Percentiles rank a stretch among this genome's conserved stretches.
Conservation (phyloP, 2,329 filamentous ascomycete genomes). For the Anthostomella pinea region DNA sequence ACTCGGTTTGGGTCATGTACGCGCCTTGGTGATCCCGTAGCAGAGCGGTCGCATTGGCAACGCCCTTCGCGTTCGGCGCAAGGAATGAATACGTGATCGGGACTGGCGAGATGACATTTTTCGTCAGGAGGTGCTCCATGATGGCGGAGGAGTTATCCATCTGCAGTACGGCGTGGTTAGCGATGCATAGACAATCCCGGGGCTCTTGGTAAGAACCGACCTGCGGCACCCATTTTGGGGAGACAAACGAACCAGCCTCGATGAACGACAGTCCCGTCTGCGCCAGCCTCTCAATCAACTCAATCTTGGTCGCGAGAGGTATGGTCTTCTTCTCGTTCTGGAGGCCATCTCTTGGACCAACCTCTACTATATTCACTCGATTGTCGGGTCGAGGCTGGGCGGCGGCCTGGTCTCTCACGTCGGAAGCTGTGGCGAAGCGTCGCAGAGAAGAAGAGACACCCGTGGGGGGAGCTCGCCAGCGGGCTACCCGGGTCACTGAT, state of each 20-base stretch:
- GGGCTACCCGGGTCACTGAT: conserved; percentile 27
- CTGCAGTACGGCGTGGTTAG: conserved; percentile 39
- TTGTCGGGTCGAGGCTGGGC: conserved; percentile 24
- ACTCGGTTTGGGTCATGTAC: conserved; percentile 50
- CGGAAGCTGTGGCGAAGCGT: conserved; percentile 31
- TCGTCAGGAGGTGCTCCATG: conserved; percentile 63
- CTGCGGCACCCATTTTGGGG: conserved; percentile 66
- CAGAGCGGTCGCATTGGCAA: conserved; percentile 59
- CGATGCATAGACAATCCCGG: conserved; percentile 1
- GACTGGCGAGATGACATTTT: conserved; percentile 49
- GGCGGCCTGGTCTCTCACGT: conserved; percentile 19
- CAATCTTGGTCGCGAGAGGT: conserved; percentile 58
- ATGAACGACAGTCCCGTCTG: conserved; percentile 58
- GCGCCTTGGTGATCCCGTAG: conserved; percentile 49
- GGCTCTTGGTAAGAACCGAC: conserved; percentile 37
- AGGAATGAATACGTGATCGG: conserved; percentile 77
- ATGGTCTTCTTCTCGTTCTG: conserved; percentile 65
- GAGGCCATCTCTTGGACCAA: conserved; percentile 66
- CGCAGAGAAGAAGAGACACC: conserved; percentile 16
- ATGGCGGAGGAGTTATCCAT: conserved; percentile 79
- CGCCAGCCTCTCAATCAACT: conserved; percentile 56
- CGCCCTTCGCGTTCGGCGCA: conserved; percentile 71
- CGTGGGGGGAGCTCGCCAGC: conserved; percentile 17
- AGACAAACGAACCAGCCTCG: conserved; percentile 66
- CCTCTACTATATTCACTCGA: conserved; percentile 55